A percentile compares a stretch with the other conserved stretches of the same genome.
Evolutionary conservation across 73 alveolate species (phyloP).

Genomic region (Paramecium caudatum): DNA sequence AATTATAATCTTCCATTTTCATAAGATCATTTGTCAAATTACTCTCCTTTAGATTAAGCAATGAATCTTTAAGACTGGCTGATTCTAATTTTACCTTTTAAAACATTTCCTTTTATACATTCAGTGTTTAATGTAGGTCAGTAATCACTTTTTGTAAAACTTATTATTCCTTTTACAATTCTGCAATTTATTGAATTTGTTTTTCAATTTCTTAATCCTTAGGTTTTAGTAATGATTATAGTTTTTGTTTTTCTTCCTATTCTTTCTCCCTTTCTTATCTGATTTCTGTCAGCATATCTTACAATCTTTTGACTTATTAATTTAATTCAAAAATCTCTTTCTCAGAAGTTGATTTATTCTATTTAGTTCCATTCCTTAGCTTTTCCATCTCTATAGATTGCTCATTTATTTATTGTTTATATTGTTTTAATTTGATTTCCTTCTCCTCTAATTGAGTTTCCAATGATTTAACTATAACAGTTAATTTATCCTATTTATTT

Average conservation of each 20-base stretch:
- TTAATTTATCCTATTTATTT: constrained; percentile 14
- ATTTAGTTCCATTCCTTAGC: not conserved
- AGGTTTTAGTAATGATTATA: not conserved
- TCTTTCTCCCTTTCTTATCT: not conserved
- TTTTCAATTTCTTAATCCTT: constrained; percentile 31
- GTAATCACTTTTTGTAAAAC: not conserved
- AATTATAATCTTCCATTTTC: not conserved
- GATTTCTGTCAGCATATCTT: not conserved
- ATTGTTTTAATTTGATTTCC: constrained; percentile 6
- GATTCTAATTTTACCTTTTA: not conserved
- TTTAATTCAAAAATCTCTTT: constrained; percentile 7
- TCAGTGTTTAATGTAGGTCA: not conserved
- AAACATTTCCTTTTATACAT: not conserved
- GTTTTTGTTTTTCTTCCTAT: not conserved
- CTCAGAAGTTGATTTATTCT: not conserved
- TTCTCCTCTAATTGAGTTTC: constrained; percentile 23
- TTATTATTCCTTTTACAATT: not conserved
- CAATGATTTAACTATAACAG: not conserved
- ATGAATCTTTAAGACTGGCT: not conserved
- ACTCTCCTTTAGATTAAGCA: not conserved
- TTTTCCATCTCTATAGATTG: too few species aligned
- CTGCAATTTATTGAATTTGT: not conserved
- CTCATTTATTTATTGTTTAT: not conserved
- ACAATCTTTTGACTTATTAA: not conserved
- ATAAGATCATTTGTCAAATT: not conserved